phyloP scores from a whole-genome alignment of 2,329 filamentous ascomycete species.

The Chaetomiaceae sp. region DNA sequence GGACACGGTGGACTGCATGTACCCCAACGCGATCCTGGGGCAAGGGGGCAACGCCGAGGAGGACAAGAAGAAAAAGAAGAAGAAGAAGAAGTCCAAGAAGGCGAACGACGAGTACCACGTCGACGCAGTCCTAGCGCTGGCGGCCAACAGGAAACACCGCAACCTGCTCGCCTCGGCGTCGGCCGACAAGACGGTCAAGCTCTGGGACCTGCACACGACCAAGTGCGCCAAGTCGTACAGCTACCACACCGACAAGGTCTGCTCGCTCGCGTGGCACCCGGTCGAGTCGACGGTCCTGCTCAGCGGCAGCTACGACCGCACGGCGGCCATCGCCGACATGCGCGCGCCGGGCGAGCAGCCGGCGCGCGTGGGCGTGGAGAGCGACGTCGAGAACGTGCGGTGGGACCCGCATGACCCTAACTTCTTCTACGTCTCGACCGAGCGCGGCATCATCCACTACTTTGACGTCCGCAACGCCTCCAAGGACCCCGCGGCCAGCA shows the following conservation, averaged over 20 bases:
- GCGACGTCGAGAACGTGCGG: slow-evolving; percentile 84
- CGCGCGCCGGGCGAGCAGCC: slow-evolving; percentile 77
- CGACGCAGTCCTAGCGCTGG: slow-evolving; percentile 84
- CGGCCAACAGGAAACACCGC: slow-evolving; percentile 87
- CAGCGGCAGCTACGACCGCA: slow-evolving; percentile 92
- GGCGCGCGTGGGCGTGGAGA: slow-evolving; percentile 88
- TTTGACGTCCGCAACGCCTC: slow-evolving; percentile 80
- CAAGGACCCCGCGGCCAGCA: slow-evolving; percentile 65
- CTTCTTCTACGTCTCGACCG: slow-evolving; percentile 93
- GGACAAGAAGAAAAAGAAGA: slow-evolving; percentile 71
- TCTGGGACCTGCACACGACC: slow-evolving; percentile 92
- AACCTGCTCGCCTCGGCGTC: slow-evolving; percentile 93
- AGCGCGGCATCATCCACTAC: slow-evolving; percentile 86
- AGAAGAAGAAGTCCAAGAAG: slow-evolving; percentile 85
- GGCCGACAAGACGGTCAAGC: slow-evolving; percentile 93
- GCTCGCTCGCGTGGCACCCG: slow-evolving; percentile 89
- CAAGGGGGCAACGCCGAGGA: slow-evolving; percentile 55
- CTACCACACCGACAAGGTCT: slow-evolving; percentile 97
- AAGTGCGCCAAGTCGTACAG: slow-evolving; percentile 93
- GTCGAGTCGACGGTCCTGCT: slow-evolving; percentile 82
- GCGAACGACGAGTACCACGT: slow-evolving; percentile 90
- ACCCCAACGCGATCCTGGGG: slow-evolving; percentile 91
- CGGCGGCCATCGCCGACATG: slow-evolving; percentile 94
- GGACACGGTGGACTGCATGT: slow-evolving; percentile 95
- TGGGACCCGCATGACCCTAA: slow-evolving; percentile 94